A percentile compares a stretch with the other conserved stretches of the same genome.
phyloP scores from a whole-genome alignment of 192 early-diverging fungal genomes.

The Podila epicladia region DNA sequence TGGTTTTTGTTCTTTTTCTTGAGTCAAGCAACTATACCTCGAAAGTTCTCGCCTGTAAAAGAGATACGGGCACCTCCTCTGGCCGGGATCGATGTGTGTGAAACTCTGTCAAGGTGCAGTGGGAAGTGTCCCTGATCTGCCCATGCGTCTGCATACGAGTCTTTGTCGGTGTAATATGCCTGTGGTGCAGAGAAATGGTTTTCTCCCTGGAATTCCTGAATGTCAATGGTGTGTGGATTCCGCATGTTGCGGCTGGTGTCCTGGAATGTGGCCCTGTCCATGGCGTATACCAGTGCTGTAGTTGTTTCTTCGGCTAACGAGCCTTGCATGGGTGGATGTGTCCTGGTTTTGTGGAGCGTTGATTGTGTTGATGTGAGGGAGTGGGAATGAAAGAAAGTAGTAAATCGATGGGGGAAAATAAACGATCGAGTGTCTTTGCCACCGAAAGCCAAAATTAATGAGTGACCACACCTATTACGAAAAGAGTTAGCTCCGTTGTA shows the following conservation, averaged over 20 bases:
- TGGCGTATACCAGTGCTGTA: not conserved
- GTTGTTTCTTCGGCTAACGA: not conserved
- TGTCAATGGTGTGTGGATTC: no score
- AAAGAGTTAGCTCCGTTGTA: no score
- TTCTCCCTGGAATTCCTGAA: no score
- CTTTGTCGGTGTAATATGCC: not conserved
- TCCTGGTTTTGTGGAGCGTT: no score
- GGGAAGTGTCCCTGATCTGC: slow-evolving; percentile 44
- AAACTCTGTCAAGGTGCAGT: slow-evolving; percentile 13
- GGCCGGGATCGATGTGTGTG: slow-evolving; percentile 3
- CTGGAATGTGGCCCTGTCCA: not conserved
- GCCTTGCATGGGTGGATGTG: not conserved
- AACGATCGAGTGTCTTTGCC: no score
- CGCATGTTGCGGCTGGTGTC: not conserved
- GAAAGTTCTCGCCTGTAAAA: slow-evolving; percentile 34
- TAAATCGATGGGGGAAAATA: no score
- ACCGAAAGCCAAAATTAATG: no score
- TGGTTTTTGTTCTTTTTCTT: not conserved
- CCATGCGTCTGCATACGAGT: slow-evolving; percentile 29
- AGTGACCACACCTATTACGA: no score
- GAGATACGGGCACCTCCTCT: slow-evolving; percentile 20
- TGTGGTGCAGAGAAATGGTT: not conserved
- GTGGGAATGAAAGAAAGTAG: no score
- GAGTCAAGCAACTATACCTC: slow-evolving; percentile 5
- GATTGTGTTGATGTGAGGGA: no score